phyloP scores from a whole-genome alignment of 73 alveolate genomes.

The Paramecium sonneborni region DNA sequence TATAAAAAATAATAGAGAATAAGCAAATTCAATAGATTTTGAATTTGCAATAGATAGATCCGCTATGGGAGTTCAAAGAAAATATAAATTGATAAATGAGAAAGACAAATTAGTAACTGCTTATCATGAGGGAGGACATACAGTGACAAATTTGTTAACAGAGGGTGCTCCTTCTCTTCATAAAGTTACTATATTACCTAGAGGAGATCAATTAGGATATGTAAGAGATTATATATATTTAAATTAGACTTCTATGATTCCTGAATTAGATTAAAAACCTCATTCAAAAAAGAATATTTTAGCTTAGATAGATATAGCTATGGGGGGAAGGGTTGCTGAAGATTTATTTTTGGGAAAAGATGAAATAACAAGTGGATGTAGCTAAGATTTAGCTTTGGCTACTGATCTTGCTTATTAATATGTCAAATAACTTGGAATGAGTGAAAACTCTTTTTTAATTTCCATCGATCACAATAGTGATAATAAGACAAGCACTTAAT shows the following conservation, averaged over 20 bases:
- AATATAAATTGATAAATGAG: conserved; percentile 71
- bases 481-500: conserved; percentile 63
- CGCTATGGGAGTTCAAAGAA: conserved; percentile 84
- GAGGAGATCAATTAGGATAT: conserved; percentile 85
- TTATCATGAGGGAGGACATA: conserved; percentile 90
- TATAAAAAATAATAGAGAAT: conserved; percentile 71
- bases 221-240: background rate
- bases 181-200: conserved; percentile 83
- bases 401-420: conserved; percentile 75
- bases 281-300: conserved; percentile 70
- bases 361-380: conserved; percentile 81
- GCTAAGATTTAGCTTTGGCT: conserved; percentile 77
- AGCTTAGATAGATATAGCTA: conserved; percentile 83
- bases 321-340: conserved; percentile 94
- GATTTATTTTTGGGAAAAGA: conserved; percentile 78
- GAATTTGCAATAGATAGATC: conserved; percentile 86
- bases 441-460: conserved; percentile 73
- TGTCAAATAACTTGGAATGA: conserved; percentile 76
- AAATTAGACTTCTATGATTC: conserved; percentile 74
- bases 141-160: conserved; percentile 76
- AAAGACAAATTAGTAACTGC: conserved; percentile 83
- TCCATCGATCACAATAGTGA: conserved; percentile 41
- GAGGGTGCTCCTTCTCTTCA: conserved; percentile 85
- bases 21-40: conserved; percentile 73
- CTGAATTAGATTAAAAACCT: conserved; percentile 72